Evolutionary conservation across 1,284 basidiomycete genomes (phyloP).

Genomic region (Hymenochaete sp.): DNA sequence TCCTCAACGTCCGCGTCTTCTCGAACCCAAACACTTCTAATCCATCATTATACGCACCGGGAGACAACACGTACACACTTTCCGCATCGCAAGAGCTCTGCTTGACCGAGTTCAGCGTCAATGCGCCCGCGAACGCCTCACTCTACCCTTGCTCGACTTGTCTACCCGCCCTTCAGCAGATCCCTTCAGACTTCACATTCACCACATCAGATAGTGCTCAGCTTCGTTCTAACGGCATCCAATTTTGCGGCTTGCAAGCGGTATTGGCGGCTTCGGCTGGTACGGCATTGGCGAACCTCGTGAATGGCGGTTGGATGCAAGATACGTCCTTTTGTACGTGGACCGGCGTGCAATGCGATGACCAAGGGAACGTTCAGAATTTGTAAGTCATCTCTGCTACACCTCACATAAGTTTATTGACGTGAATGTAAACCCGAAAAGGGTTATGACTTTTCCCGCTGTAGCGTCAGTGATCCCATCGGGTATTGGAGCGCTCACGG

Average conservation of each 20-base stretch:
- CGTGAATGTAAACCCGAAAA: conserved; percentile 19
- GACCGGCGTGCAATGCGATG: conserved; percentile 39
- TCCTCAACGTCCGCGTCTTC: conserved; percentile 34
- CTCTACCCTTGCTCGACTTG: conserved; percentile 43
- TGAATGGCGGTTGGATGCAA: conserved; percentile 39
- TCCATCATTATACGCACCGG: conserved; percentile 13
- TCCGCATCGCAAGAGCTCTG: conserved; percentile 37
- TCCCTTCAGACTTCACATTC: conserved; percentile 31
- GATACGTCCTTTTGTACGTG: conserved; percentile 41
- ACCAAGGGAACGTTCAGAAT: conserved; percentile 33
- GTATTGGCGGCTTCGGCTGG: conserved; percentile 37
- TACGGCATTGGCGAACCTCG: conserved; percentile 32
- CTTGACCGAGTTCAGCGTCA: conserved; percentile 38
- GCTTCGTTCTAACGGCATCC: conserved; percentile 32
- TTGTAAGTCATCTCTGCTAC: conserved; percentile 30
- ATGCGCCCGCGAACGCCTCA: conserved; percentile 36
- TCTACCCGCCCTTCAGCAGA: conserved; percentile 32
- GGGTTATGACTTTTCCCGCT: conserved; percentile 38
- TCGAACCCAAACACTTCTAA: conserved; percentile 15
- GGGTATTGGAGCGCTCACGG: conserved; percentile 35
- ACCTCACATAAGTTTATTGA: background rate
- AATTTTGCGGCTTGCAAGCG: conserved; percentile 44
- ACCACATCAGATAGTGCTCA: conserved; percentile 23
- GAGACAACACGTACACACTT: conserved; percentile 23
- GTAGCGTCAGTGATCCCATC: conserved; percentile 38